phyloP scores from a whole-genome alignment of 768 basidiomycete genomes.

The Trametes meyenii region DNA sequence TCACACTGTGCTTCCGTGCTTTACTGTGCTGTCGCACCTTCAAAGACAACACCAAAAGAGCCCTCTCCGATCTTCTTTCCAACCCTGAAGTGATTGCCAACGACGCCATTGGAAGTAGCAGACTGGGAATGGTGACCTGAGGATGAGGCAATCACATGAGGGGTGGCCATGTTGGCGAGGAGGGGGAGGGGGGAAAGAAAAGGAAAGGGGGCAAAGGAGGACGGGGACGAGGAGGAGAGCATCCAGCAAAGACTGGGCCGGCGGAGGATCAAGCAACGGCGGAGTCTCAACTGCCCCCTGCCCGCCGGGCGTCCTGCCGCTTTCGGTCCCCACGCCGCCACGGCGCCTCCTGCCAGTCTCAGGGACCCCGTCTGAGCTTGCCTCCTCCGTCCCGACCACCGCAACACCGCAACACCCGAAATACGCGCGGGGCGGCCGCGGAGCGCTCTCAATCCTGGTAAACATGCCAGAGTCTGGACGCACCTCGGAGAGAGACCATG shows the following conservation, averaged over 20 bases:
- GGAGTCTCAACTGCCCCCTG: slow-evolving; percentile 25
- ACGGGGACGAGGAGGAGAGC: slow-evolving; percentile 15
- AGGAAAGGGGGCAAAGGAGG: slow-evolving; percentile 15
- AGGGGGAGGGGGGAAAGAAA: slow-evolving; percentile 23
- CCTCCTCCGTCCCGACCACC: not conserved
- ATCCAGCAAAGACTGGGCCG: not conserved
- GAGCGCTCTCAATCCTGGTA: not conserved
- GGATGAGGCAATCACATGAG: slow-evolving; percentile 83
- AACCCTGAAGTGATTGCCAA: slow-evolving; percentile 82
- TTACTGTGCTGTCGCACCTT: slow-evolving; percentile 59
- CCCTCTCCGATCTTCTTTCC: slow-evolving; percentile 99
- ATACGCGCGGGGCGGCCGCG: not conserved
- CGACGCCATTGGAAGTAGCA: slow-evolving; percentile 68
- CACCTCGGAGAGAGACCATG: slow-evolving; percentile 10
- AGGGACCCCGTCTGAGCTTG: not conserved
- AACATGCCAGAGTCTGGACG: not conserved
- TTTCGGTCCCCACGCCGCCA: slow-evolving; percentile 6
- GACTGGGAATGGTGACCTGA: slow-evolving; percentile 64
- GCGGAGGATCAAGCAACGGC: slow-evolving; percentile 21
- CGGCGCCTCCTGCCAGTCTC: slow-evolving; percentile 7
- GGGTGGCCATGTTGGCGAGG: slow-evolving; percentile 62
- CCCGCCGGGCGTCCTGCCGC: slow-evolving; percentile 6
- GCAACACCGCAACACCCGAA: too few species aligned
- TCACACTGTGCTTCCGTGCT: not conserved
- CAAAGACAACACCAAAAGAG: slow-evolving; percentile 97